Evolutionary conservation across 2,329 filamentous ascomycete species (phyloP).

Genomic region (Talaromyces sp.): DNA sequence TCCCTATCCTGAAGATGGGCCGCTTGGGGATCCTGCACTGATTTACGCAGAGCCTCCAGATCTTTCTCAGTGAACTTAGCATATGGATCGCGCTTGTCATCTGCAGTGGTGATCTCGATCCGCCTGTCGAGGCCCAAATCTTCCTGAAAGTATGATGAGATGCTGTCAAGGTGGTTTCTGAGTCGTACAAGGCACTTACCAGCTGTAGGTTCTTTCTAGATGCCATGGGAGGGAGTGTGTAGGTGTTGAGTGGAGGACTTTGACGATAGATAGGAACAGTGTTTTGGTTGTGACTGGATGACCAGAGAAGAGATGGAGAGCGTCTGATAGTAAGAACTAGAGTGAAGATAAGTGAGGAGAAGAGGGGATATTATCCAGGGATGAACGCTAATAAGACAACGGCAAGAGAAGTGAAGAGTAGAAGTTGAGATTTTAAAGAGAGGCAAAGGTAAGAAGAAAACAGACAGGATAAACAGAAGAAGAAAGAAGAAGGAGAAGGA

Average conservation of each 20-base stretch:
- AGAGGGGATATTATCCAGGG: background rate
- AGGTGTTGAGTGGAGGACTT: background rate
- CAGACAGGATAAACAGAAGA: background rate
- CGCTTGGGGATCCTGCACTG: background rate
- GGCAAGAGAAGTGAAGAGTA: background rate
- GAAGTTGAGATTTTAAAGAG: background rate
- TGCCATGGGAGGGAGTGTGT: conserved; percentile 5
- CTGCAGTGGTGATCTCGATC: conserved; percentile 37
- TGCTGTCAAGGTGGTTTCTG: background rate
- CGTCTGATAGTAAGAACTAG: background rate
- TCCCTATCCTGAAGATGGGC: conserved; percentile 23
- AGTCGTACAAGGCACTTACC: background rate
- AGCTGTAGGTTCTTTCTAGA: background rate
- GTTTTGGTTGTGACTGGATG: background rate
- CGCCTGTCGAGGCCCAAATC: conserved; percentile 41
- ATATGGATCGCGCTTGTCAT: conserved; percentile 27
- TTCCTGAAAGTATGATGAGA: conserved; percentile 26
- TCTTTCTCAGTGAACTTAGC: conserved; percentile 24
- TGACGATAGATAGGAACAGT: background rate
- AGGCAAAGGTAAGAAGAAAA: background rate
- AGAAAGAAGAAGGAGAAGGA: background rate
- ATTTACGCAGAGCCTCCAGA: conserved; percentile 27
- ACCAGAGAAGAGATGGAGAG: background rate
- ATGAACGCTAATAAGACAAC: background rate
- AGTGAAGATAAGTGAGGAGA: conserved; percentile 6